Percentiles rank a stretch among this genome's conserved stretches.
Evolutionary conservation across 2,329 filamentous ascomycete species (phyloP).

Genomic region (Beauveria australis): DNA sequence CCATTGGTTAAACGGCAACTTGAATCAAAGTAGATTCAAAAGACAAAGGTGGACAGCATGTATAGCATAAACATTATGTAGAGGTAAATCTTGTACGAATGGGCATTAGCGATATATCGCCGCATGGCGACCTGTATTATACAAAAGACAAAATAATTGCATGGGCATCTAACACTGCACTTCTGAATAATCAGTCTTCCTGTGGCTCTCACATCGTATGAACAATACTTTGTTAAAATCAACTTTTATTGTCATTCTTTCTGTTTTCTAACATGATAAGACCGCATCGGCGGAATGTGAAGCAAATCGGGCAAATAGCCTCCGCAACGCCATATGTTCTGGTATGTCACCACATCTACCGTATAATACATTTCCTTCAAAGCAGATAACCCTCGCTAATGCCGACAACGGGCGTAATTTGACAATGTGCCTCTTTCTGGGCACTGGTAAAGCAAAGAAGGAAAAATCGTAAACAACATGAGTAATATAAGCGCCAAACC

Average conservation of each 20-base stretch:
- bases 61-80: not conserved
- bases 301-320: not conserved
- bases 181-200: too few relatives aligned
- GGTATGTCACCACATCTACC: not conserved
- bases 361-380: not conserved
- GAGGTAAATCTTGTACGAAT: slow-evolving; percentile 4
- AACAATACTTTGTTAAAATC: not conserved
- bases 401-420: not conserved
- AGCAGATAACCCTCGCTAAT: not conserved
- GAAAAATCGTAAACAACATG: not conserved
- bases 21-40: not conserved
- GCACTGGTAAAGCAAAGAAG: not conserved
- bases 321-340: slow-evolving; percentile 3
- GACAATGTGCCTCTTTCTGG: not conserved
- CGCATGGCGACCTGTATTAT: slow-evolving; percentile 9
- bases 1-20: slow-evolving; percentile 35
- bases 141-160: not conserved
- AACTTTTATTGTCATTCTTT: not conserved
- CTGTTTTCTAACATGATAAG: not conserved
- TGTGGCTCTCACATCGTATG: not conserved
- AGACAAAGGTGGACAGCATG: not conserved
- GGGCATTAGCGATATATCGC: slow-evolving; percentile 6
- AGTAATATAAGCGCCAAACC: not conserved
- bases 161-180: not conserved
- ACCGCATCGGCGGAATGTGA: not conserved